These are phyloP conservation scores for Volvox africanus DNA, from an alignment of 139 green algal genomes.

Conservation along the genomic window DNA sequence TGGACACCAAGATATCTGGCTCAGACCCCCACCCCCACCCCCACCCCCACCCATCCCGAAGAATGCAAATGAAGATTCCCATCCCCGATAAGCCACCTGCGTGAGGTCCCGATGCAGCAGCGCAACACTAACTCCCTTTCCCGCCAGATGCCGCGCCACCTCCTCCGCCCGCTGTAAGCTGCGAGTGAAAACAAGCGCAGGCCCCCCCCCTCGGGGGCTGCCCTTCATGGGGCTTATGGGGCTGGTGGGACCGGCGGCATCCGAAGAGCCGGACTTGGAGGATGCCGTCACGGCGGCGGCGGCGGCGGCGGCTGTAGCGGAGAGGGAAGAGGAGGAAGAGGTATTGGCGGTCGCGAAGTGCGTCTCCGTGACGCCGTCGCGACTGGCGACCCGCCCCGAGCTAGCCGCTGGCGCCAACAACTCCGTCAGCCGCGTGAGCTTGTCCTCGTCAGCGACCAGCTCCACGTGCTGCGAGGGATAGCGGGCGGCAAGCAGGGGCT, in stretches of 20 bases:
- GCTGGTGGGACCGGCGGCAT: neutral
- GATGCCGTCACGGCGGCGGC: neutral
- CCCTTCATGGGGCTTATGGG: neutral
- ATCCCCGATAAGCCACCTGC: constrained; percentile 18
- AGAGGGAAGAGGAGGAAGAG: neutral
- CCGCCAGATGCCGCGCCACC: constrained; percentile 34
- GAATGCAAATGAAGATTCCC: no score
- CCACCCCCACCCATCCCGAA: no score
- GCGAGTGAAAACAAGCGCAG: constrained; percentile 61
- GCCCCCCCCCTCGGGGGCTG: neutral
- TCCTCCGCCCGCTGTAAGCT: constrained; percentile 36
- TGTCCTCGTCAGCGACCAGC: constrained; percentile 14
- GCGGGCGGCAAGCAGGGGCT: no score
- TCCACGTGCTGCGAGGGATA: constrained; percentile 10
- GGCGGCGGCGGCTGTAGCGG: neutral
- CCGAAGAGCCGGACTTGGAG: neutral
- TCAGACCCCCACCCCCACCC: no score
- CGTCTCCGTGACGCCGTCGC: neutral
- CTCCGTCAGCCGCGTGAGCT: constrained; percentile 11
- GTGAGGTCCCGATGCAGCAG: constrained; percentile 87
- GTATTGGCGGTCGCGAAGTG: neutral
- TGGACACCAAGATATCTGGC: no score
- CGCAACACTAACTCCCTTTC: constrained; percentile 75
- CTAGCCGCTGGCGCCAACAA: neutral
- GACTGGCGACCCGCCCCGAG: neutral